A percentile compares a stretch with the other conserved stretches of the same genome.
phyloP scores from a whole-genome alignment of 139 green algal species.

The Asterochloris sp. region DNA sequence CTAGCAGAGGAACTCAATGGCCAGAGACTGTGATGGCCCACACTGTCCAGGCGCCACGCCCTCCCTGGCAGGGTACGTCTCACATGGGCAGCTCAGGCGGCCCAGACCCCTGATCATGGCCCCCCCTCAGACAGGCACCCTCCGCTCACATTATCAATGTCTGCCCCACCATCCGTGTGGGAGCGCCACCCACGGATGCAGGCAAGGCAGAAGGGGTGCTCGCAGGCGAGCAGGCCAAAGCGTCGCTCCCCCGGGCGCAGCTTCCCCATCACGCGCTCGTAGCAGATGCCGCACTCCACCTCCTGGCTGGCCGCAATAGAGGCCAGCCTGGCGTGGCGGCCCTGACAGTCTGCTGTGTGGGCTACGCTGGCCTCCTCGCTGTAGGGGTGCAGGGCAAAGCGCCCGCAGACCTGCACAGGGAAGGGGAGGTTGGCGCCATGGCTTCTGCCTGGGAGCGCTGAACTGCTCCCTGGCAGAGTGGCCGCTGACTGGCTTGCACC shows the following conservation, averaged over 20 bases:
- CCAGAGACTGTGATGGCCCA: not conserved
- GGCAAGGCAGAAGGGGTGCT: constrained; percentile 80
- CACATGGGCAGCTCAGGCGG: not conserved
- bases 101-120: not conserved
- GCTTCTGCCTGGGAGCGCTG: not conserved
- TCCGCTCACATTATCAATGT: constrained; percentile 47
- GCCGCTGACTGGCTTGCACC: not conserved
- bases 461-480: not conserved
- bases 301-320: constrained; percentile 31
- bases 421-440: not conserved
- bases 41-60: not conserved
- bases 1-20: not conserved
- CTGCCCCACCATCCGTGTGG: constrained; percentile 32
- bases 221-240: constrained; percentile 81
- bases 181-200: constrained; percentile 82
- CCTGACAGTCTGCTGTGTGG: constrained; percentile 52
- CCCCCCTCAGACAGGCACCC: not conserved
- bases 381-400: constrained; percentile 54
- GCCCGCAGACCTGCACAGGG: constrained; percentile 35
- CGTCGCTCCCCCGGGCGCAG: constrained; percentile 30
- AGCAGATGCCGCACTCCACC: constrained; percentile 72
- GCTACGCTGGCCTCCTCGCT: constrained; percentile 28
- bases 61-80: not conserved
- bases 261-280: constrained; percentile 68
- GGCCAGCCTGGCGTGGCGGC: constrained; percentile 43